Percentiles rank a stretch among this genome's conserved stretches.
These are phyloP conservation scores for Durio zibethinus DNA, from an alignment of 345 rosid genomes.

Conservation along the genomic window DNA sequence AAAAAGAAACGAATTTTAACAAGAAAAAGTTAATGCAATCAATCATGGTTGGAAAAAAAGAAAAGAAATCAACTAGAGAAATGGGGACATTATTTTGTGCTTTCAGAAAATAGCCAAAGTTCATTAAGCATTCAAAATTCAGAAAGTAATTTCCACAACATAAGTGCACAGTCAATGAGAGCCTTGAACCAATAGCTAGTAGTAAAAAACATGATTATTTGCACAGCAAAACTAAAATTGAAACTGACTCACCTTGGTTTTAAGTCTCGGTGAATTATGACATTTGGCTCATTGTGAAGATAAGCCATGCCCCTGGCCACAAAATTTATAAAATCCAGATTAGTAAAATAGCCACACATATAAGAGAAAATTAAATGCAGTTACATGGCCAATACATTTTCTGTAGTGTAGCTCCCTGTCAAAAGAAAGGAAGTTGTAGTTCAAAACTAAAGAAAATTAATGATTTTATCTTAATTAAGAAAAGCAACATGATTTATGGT, in stretches of 20 bases:
- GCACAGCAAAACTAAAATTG: conserved; percentile 4
- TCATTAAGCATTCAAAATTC: background rate
- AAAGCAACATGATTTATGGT: background rate
- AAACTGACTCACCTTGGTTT: conserved; percentile 67
- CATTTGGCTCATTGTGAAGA: conserved; percentile 98
- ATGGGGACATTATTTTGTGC: background rate
- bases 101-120: conserved; percentile 17
- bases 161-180: background rate
- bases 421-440: background rate
- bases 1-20: conserved; percentile 10
- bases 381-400: background rate
- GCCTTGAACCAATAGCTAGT: background rate
- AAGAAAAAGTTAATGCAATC: background rate
- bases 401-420: background rate
- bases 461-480: background rate
- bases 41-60: background rate
- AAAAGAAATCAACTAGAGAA: background rate
- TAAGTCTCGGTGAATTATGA: conserved; percentile 87
- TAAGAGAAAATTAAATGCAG: background rate
- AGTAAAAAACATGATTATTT: background rate
- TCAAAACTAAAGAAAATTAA: background rate
- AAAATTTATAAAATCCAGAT: conserved; percentile 15
- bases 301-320: conserved; percentile 90
- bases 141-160: background rate
- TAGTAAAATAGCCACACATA: conserved; percentile 14